Evolutionary conservation across 371 early-diverging fungal species (phyloP).

Genomic region (Mucor plumbeus): DNA sequence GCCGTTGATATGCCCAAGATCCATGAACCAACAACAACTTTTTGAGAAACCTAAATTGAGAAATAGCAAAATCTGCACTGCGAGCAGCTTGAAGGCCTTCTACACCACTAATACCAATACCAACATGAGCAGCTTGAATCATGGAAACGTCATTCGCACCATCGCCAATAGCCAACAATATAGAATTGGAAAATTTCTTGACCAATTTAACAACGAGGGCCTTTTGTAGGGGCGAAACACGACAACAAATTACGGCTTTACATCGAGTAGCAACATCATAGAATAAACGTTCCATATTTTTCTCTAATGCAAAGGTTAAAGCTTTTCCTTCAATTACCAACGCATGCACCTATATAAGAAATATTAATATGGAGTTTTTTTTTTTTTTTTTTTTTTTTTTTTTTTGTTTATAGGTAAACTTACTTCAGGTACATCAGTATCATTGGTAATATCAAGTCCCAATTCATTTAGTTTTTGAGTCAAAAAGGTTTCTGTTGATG

Average conservation of each 20-base stretch:
- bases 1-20: constrained; percentile 89
- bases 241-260: constrained; percentile 89
- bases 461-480: constrained; percentile 62
- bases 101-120: constrained; percentile 96
- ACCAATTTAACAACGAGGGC: constrained; percentile 89
- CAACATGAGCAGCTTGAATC: constrained; percentile 97
- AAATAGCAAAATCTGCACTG: constrained; percentile 95
- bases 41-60: constrained; percentile 89
- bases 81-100: constrained; percentile 98
- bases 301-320: constrained; percentile 69
- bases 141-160: constrained; percentile 99
- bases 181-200: constrained; percentile 75
- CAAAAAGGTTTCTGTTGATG: constrained; percentile 69
- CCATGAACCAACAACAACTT: constrained; percentile 92
- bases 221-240: constrained; percentile 94
- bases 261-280: constrained; percentile 78
- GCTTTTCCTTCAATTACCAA: constrained; percentile 75
- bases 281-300: constrained; percentile 66
- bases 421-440: constrained; percentile 10
- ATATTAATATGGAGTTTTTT: background rate
- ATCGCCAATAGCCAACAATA: constrained; percentile 92
- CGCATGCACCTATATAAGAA: constrained; percentile 52
- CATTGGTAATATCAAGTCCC: background rate
- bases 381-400: no score
- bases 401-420: background rate